These are phyloP conservation scores for Aspergillus aculeatus DNA, from an alignment of 2,329 filamentous ascomycete genomes.

Conservation along the genomic window DNA sequence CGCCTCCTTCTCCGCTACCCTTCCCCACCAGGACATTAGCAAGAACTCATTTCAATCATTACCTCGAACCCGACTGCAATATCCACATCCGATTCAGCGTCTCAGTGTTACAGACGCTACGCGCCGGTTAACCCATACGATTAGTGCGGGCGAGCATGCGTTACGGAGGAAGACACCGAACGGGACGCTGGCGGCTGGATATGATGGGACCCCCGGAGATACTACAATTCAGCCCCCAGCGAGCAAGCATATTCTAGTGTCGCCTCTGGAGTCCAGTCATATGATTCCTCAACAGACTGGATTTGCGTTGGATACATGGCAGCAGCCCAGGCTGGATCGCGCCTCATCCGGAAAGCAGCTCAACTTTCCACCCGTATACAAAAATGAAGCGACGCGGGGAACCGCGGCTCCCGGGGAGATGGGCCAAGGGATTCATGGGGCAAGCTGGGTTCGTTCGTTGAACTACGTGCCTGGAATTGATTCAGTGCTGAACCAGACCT, in stretches of 20 bases:
- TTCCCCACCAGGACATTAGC: constrained; percentile 27
- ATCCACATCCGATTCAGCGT: constrained; percentile 42
- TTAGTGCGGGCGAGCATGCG: constrained; percentile 62
- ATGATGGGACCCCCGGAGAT: constrained; percentile 78
- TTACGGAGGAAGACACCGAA: constrained; percentile 89
- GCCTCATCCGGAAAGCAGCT: constrained; percentile 31
- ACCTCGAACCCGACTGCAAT: constrained; percentile 35
- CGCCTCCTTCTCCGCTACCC: constrained; percentile 22
- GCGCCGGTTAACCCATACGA: constrained; percentile 23
- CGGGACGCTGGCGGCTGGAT: constrained; percentile 87
- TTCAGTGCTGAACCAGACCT: constrained; percentile 60
- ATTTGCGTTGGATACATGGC: constrained; percentile 36
- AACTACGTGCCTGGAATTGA: constrained; percentile 56
- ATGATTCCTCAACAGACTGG: constrained; percentile 32
- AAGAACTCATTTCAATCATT: constrained; percentile 29
- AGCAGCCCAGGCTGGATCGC: constrained; percentile 29
- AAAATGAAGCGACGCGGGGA: constrained; percentile 31
- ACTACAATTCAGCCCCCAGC: constrained; percentile 72
- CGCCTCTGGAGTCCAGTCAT: constrained; percentile 51
- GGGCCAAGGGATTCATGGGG: constrained; percentile 34
- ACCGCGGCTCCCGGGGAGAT: constrained; percentile 31
- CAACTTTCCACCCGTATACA: constrained; percentile 43
- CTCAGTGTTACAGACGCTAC: constrained; percentile 30
- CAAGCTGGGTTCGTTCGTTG: constrained; percentile 44
- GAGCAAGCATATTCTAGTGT: constrained; percentile 78